These are phyloP conservation scores for Ophiosphaerella korrae DNA, from an alignment of 2,329 filamentous ascomycete species.

Conservation along the genomic window DNA sequence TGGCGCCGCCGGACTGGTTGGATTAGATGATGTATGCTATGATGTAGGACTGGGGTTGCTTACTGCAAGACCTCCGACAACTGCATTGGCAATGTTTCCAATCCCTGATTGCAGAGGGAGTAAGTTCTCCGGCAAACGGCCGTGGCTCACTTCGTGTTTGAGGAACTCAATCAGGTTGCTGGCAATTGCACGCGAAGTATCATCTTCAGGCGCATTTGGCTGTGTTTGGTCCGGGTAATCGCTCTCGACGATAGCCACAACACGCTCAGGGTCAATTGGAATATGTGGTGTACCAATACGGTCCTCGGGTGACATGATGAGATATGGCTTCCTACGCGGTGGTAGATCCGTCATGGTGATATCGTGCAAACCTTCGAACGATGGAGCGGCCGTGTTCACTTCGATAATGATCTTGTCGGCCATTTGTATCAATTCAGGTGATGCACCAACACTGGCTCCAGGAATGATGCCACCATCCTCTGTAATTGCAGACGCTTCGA, in stretches of 20 bases:
- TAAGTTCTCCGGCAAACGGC: constrained; percentile 75
- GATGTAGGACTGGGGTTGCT: constrained; percentile 6
- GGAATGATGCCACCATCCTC: constrained; percentile 88
- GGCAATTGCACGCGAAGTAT: constrained; percentile 73
- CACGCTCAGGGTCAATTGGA: constrained; percentile 81
- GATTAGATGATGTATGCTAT: constrained; percentile 3
- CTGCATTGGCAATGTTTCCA: constrained; percentile 91
- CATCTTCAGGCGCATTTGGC: constrained; percentile 79
- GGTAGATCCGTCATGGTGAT: constrained; percentile 89
- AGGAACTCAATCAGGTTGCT: constrained; percentile 81
- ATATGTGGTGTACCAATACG: constrained; percentile 83
- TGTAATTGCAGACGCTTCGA: constrained; percentile 85
- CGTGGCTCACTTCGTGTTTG: constrained; percentile 81
- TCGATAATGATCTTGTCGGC: constrained; percentile 93
- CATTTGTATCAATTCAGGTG: constrained; percentile 86
- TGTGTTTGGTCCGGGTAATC: constrained; percentile 79
- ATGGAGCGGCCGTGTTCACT: constrained; percentile 85
- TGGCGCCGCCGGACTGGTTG: constrained; percentile 63
- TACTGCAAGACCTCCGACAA: constrained; percentile 76
- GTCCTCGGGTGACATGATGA: constrained; percentile 84
- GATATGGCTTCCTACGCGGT: constrained; percentile 79
- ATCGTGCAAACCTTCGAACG: constrained; percentile 83
- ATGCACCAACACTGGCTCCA: constrained; percentile 83
- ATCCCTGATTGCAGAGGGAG: constrained; percentile 86
- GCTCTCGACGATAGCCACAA: constrained; percentile 82